Evolutionary conservation across 306 rosid species (phyloP), one percentile per base, ranked within the genome.

Genomic region (Malus fusca): DNA sequence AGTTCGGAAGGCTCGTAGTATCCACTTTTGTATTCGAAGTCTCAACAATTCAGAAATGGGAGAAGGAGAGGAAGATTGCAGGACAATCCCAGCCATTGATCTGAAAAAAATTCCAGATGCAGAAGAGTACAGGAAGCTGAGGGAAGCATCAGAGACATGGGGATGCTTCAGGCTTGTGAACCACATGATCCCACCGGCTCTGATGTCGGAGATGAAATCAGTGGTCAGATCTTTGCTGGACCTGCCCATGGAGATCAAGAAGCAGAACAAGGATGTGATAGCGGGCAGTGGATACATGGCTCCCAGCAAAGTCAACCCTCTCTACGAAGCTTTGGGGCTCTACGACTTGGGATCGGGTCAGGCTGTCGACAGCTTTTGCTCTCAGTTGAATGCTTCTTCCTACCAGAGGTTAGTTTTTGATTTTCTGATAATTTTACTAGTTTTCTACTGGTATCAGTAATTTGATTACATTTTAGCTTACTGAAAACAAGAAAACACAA

Each of bases 121-220:
- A 18, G 52, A 1, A 2, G 92, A 82, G 65, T 73, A 74, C 43
- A 56, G 68, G 56, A 90, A 84, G 15, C 81, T 91, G 43, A 84
- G 87, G 75, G 86, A 86, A 30, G 88, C 88, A 48, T 84, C 90
- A 23, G 97, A 85, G 66, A 80, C 65, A 69, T 87, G 84, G 89
- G 91, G 91, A 23, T 88, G 89, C 65, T 91, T 91, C 69, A 85
- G 92, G 69, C 55, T 88, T n/a, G 70, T 85, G 12, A 88, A 88
- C 68, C 96, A 88, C 72, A 56, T 63, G 10, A 60, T 88, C 42
- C 72, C 91, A 7, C 23, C 18, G 46, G 22, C 77, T 21, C 83
- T 91, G 0, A 88, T 87, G 96, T 66, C 25, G 0, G 82, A 88
- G 63, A 88, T 88, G 91, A 88, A 84, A 72, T 59, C 0, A 11